Base-by-base conservation (phyloP, 257 asterid genomes). In the Solanum bukasovii region DNA sequence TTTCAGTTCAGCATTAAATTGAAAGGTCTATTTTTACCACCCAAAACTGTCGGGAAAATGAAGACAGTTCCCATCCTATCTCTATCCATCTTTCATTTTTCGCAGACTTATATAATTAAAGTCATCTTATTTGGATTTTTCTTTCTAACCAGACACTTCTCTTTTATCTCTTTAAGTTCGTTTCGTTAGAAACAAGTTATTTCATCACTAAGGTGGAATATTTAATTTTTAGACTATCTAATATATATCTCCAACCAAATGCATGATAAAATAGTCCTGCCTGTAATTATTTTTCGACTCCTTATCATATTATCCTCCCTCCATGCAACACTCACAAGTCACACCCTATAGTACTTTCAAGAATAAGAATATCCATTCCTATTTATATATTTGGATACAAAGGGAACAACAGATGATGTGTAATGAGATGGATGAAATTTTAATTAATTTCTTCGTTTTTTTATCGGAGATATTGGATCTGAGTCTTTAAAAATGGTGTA, bases 21-120 rank as follows among this genome's bases (percentile, higher is more conserved):
- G 89, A 87, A 59, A 86, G 91, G 91, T 89, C 91, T 73, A 87
- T 87, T 89, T 87, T 68, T 84, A 27, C 88, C 87, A 87, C 88
- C 68, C 85, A 33, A 61, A 61, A 35, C 38, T 86, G 85, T 70
- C 42, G 87, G 65, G 84, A 40, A 34, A 49, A 81, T 81, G 63
- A 81, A 81, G 85, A 46, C 85, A 79, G 29, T 81, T 81, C 29
- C 85, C 25, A 79, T 42, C 25, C 84, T 9, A 16, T 79, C 65
- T 6, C 63, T 59, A 81, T 81, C 85, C 5, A 27, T 46, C 42
- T 81, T 46, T 46, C 85, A 81, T 29, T 27, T 56, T 46, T 81
- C 25, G 85, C 42, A 46, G 18, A 81, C 23, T 27, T 44, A 42
- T 5, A 42, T 4, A 46, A 13, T 6, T 44, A 81, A 81, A 81